Evolutionary conservation across 148 eudicot species (phyloP), one percentile per base, ranked within the genome.

Genomic region (Camellia sinensis): DNA sequence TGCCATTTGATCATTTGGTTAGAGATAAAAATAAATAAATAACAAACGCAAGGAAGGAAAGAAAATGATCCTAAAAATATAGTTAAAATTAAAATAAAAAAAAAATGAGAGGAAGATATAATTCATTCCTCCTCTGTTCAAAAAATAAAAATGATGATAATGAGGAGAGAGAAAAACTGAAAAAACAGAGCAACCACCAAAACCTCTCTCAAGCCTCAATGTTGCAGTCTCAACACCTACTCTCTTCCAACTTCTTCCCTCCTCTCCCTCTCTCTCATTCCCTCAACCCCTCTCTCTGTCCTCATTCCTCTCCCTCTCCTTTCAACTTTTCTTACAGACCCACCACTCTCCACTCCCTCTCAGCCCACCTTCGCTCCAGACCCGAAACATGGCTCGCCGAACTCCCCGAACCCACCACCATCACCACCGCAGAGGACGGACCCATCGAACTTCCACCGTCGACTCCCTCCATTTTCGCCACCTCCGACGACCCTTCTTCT

Each of bases 381-480:
- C 67, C 78, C 50, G 59, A 74, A 21, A 66, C 86, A 85, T 85
- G 87, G 85, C 73, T 80, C 15, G 90, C 91, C 67, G 80, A 86
- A 67, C 14, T 75, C 29, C 54, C 84, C 5, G 87, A 87, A 13
- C 62, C 79, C 80, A 2, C 82, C 68, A 14, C 78, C 68, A 52
- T 29, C 37, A 29, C 60, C 2, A 72, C 79, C 18, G 68, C 61
- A 14, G 89, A 89, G 5, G 92, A 87, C 15, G 93, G 99, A 3
- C 99, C 99, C 63, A 14, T 93, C 48, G 94, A 96, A 63, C 85
- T 96, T 72, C 82, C 93, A 1, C 86, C 92, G 3, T 90, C 93
- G 6, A 21, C 70, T 62, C 82, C 93, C 63, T 87, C 94, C 73
- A 83, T 95, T 46, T 91, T 96, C 63, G 87, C 98, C 70, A 82